Evolutionary conservation across 2,329 filamentous ascomycete species (phyloP).

Genomic region (Alternaria postmessia): DNA sequence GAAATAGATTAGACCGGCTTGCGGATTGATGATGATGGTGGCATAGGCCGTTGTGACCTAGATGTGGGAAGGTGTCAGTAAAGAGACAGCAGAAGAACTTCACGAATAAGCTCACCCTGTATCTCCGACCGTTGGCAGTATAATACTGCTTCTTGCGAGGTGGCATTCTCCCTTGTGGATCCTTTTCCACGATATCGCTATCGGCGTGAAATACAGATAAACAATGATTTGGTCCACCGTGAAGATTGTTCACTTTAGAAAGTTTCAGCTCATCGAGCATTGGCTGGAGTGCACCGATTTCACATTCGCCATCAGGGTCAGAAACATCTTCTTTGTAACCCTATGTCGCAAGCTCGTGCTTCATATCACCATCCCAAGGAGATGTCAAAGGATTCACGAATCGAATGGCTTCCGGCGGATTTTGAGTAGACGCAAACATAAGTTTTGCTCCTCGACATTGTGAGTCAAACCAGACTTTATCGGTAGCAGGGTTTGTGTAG

Average conservation of each 20-base stretch:
- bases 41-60: not conserved
- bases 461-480: not conserved
- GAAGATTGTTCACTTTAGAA: no score
- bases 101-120: no score
- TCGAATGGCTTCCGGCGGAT: not conserved
- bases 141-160: no score
- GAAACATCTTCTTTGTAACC: not conserved
- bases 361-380: not conserved
- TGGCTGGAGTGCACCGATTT: not conserved
- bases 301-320: not conserved
- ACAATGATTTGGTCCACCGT: no score
- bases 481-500: not conserved
- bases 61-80: not conserved
- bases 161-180: no score
- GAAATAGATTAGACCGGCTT: not conserved
- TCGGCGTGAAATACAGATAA: no score
- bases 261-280: not conserved
- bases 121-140: no score
- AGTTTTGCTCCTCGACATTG: not conserved
- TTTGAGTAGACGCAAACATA: not conserved
- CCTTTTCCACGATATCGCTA: no score
- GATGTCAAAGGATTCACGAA: not conserved
- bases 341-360: not conserved
- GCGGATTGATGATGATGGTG: not conserved
- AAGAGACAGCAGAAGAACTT: no score